phyloP scores from a whole-genome alignment of 2,329 filamentous ascomycete species.

The Aspergillus caelatus region DNA sequence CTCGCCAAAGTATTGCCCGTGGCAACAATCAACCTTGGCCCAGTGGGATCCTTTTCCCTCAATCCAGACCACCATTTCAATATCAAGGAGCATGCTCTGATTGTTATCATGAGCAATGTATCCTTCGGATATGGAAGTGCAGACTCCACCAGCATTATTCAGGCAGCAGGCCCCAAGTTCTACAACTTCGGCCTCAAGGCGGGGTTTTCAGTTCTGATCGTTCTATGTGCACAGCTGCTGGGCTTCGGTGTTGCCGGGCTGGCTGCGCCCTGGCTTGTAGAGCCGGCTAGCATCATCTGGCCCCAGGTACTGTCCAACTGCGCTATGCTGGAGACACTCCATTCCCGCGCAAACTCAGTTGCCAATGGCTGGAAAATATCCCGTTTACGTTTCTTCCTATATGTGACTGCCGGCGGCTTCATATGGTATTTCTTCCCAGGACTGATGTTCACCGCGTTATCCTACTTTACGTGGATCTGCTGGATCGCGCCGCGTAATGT shows the following conservation, averaged over 20 bases:
- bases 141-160: slow-evolving; percentile 51
- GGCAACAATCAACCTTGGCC: slow-evolving; percentile 27
- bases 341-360: slow-evolving; percentile 40
- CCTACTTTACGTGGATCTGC: slow-evolving; percentile 52
- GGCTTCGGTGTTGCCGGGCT: slow-evolving; percentile 47
- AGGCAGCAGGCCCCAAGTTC: slow-evolving; percentile 42
- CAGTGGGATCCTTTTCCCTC: slow-evolving; percentile 25
- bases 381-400: slow-evolving; percentile 43
- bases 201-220: slow-evolving; percentile 42
- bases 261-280: slow-evolving; percentile 39
- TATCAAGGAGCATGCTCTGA: slow-evolving; percentile 51
- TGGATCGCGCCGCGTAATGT: slow-evolving; percentile 54
- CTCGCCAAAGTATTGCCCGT: slow-evolving; percentile 46
- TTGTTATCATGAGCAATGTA: slow-evolving; percentile 55
- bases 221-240: slow-evolving; percentile 43
- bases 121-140: slow-evolving; percentile 52
- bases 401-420: slow-evolving; percentile 32
- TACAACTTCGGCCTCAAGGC: slow-evolving; percentile 46
- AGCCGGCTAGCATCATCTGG: slow-evolving; percentile 45
- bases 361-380: slow-evolving; percentile 44
- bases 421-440: slow-evolving; percentile 58
- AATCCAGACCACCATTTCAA: slow-evolving; percentile 51
- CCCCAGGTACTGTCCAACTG: slow-evolving; percentile 43
- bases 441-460: slow-evolving; percentile 53
- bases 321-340: slow-evolving; percentile 42